Conservation (phyloP, 192 early-diverging fungal genomes). For the Linnemannia elongata region DNA sequence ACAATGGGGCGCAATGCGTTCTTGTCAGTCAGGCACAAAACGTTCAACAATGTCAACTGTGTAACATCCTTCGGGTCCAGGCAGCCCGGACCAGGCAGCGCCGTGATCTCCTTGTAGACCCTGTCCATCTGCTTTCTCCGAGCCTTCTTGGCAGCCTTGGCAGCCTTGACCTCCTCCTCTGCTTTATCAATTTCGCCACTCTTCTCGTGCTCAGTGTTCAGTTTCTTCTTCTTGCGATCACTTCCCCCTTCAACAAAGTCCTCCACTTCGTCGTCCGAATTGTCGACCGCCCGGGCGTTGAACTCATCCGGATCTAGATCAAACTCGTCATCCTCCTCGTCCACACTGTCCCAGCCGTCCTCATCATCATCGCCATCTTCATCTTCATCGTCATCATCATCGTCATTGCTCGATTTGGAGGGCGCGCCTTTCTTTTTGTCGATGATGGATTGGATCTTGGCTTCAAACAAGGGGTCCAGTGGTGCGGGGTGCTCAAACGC, state of each 20-base stretch:
- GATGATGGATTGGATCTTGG: constrained; percentile 27
- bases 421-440: constrained; percentile 17
- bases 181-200: neutral
- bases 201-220: neutral
- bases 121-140: constrained; percentile 21
- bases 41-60: neutral
- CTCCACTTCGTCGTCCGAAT: neutral
- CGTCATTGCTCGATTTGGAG: neutral
- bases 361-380: constrained; percentile 30
- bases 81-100: constrained; percentile 35
- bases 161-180: neutral
- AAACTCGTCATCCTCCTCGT: constrained; percentile 17
- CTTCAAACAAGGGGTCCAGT: constrained; percentile 31
- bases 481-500: constrained; percentile 48
- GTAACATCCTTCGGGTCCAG: constrained; percentile 20
- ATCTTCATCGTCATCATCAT: constrained; percentile 20
- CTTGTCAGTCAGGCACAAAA: constrained; percentile 27
- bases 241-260: neutral
- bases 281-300: constrained; percentile 11
- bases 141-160: constrained; percentile 1
- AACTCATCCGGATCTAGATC: constrained; percentile 23
- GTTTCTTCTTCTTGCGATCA: constrained; percentile 33
- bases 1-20: constrained; percentile 34
- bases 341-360: constrained; percentile 24
- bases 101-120: constrained; percentile 4